Percentiles rank a stretch among this genome's conserved stretches.
phyloP scores from a whole-genome alignment of 2,329 filamentous ascomycete species.

The Arthrobotrys iridis region DNA sequence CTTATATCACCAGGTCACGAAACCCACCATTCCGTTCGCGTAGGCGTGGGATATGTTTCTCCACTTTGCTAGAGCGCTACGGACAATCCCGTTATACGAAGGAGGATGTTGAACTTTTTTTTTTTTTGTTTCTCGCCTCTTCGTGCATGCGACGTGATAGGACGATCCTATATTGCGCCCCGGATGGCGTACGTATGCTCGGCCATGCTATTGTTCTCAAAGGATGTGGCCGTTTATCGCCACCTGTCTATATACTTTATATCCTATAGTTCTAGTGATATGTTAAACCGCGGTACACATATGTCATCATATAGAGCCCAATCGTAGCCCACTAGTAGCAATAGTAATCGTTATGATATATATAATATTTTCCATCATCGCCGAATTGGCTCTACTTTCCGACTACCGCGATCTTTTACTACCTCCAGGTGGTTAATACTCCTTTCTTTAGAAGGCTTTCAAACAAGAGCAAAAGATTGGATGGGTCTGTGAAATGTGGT shows the following conservation, averaged over 20 bases:
- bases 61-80: constrained; percentile 9
- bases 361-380: neutral
- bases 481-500: neutral
- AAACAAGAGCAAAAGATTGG: neutral
- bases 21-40: constrained; percentile 9
- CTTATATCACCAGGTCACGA: constrained; percentile 18
- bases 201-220: no score
- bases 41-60: neutral
- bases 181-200: constrained; percentile 32
- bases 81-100: constrained; percentile 25
- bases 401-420: constrained; percentile 16
- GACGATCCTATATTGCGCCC: constrained; percentile 22
- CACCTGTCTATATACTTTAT: no score
- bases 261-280: no score
- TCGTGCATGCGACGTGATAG: neutral
- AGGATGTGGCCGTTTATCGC: no score
- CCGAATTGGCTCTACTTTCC: constrained; percentile 14
- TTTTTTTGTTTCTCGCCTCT: neutral
- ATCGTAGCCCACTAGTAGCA: no score
- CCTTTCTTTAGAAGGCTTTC: neutral
- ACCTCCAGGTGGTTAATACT: neutral
- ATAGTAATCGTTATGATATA: no score
- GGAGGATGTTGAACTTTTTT: constrained; percentile 1
- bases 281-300: no score
- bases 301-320: no score